Percentiles rank a stretch among this genome's conserved stretches.
phyloP scores from a whole-genome alignment of 768 basidiomycete species.

The Mycena chlorophos region DNA sequence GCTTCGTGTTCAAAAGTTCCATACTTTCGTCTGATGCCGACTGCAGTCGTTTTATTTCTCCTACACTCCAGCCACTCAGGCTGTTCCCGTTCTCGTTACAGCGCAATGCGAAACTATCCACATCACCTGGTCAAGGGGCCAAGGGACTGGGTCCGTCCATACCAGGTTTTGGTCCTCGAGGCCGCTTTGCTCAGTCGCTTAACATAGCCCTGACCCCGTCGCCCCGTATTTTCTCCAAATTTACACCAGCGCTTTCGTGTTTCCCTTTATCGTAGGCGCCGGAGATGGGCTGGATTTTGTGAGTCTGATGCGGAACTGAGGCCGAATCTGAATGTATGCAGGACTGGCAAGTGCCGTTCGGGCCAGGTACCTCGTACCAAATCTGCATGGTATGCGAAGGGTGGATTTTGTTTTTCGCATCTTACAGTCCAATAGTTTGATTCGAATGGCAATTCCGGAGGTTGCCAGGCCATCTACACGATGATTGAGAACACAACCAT shows the following conservation, averaged over 20 bases:
- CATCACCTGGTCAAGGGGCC: conserved; percentile 41
- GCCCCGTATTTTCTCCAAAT: conserved; percentile 62
- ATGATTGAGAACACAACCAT: conserved; percentile 46
- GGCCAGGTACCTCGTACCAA: conserved; percentile 63
- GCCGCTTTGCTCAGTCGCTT: conserved; percentile 6
- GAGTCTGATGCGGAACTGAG: conserved; percentile 23
- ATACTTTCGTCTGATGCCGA: background rate
- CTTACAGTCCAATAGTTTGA: conserved; percentile 47
- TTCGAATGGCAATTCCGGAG: conserved; percentile 56
- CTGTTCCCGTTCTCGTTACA: conserved; percentile 42
- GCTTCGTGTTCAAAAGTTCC: background rate
- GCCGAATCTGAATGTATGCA: conserved; percentile 21
- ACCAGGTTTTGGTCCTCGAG: background rate
- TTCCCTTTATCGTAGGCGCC: conserved; percentile 53
- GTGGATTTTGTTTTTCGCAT: conserved; percentile 3
- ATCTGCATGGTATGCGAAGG: conserved; percentile 67
- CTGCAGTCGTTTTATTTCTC: conserved; percentile 47
- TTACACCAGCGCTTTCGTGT: conserved; percentile 54
- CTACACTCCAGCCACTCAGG: conserved; percentile 36
- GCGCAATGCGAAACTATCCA: conserved; percentile 48
- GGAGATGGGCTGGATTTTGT: conserved; percentile 51
- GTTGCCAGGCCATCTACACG: conserved; percentile 60
- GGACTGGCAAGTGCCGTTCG: conserved; percentile 62
- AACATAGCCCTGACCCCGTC: conserved; percentile 49
- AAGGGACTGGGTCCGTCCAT: conserved; percentile 40